Evolutionary conservation across 768 basidiomycete species (phyloP).

Genomic region (Lactifluus subvellereus): DNA sequence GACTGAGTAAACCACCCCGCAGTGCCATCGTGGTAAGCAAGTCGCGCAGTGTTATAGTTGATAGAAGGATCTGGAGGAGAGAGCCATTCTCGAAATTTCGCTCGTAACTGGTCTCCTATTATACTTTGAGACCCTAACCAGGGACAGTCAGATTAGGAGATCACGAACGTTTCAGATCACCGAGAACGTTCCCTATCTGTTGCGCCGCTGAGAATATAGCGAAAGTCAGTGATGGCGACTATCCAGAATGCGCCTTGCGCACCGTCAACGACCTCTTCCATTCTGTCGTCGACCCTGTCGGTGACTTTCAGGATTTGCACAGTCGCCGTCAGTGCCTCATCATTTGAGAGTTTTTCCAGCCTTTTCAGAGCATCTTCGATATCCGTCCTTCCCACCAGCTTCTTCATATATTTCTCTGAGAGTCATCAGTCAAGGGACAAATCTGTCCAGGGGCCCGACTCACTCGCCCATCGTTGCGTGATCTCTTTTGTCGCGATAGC

Average conservation of each 20-base stretch:
- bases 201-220: background rate
- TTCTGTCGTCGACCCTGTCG: background rate
- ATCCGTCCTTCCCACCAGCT: background rate
- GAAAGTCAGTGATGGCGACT: background rate
- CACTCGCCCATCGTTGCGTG: background rate
- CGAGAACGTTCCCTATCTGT: background rate
- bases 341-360: background rate
- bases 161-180: background rate
- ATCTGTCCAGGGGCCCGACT: background rate
- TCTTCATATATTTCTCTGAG: constrained; percentile 7
- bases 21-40: too few species aligned
- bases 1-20: too few species aligned
- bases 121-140: too few species aligned
- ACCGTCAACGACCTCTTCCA: background rate
- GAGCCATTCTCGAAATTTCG: too few species aligned
- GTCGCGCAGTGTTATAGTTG: too few species aligned
- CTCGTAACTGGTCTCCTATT: too few species aligned
- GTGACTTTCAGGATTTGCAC: background rate
- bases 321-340: background rate
- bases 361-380: background rate
- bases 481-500: constrained; percentile 7
- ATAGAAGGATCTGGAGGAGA: too few species aligned
- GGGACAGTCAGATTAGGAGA: too few species aligned
- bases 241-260: background rate
- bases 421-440: background rate